A percentile compares a stretch with the other conserved stretches of the same genome.
Evolutionary conservation across 176 grass and related monocot species (phyloP).

Genomic region (Zizania latifolia): DNA sequence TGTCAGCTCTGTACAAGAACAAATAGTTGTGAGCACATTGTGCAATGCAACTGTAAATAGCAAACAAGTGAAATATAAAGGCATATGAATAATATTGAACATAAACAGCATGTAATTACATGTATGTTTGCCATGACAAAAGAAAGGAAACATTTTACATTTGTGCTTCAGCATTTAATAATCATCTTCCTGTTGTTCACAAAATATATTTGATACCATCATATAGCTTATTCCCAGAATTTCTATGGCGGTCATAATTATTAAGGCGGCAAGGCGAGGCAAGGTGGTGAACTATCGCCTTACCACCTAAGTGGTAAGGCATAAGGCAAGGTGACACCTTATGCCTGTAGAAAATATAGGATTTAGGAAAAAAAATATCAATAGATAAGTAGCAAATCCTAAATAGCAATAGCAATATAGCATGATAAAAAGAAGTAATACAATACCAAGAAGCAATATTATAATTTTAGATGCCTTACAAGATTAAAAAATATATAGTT

Average conservation of each 20-base stretch:
- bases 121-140: not conserved
- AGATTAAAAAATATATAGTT: too few species aligned
- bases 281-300: too few species aligned
- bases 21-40: slow-evolving; percentile 5
- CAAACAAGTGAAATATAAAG: slow-evolving; percentile 2
- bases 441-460: too few species aligned
- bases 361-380: too few species aligned
- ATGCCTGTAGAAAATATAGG: too few species aligned
- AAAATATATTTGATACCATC: not conserved
- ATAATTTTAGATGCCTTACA: too few species aligned
- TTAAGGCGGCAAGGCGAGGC: too few species aligned
- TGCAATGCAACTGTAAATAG: slow-evolving; percentile 4
- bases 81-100: not conserved
- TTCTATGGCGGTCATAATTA: not conserved
- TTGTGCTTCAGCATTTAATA: not conserved
- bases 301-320: too few species aligned
- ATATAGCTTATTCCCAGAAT: not conserved
- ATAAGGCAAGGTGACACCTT: too few species aligned
- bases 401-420: too few species aligned
- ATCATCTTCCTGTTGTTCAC: not conserved
- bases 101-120: not conserved
- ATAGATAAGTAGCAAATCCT: too few species aligned
- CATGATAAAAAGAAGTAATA: too few species aligned
- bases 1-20: slow-evolving; percentile 55
- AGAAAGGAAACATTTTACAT: not conserved